Evolutionary conservation across 164 flowering plant genomes (phyloP).

Genomic region (Vitis vinifera): ASM3070453v1 NC_081823.1:3886501-3887000

Average conservation of each 20-base stretch:
- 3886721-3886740: no score
- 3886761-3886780: no score
- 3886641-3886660: background rate
- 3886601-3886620: conserved; percentile 2
- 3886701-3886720: conserved; percentile 21
- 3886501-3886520: conserved; percentile 35
- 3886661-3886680: no score
- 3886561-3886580: background rate
- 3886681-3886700: background rate
- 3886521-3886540: conserved; percentile 26
- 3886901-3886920: background rate
- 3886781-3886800: no score
- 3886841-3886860: conserved; percentile 27
- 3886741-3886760: no score
- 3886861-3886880: conserved; percentile 35
- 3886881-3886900: background rate
- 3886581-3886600: conserved; percentile 17
- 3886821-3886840: conserved; percentile 13
- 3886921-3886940: background rate
- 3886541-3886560: conserved; percentile 8
- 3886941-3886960: background rate
- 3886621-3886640: background rate
- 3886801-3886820: background rate
- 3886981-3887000: conserved; percentile 43
- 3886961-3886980: background rate